Evolutionary conservation across 805 yeast genomes (phyloP).

Genomic region (Myxozyma monticola): DNA sequence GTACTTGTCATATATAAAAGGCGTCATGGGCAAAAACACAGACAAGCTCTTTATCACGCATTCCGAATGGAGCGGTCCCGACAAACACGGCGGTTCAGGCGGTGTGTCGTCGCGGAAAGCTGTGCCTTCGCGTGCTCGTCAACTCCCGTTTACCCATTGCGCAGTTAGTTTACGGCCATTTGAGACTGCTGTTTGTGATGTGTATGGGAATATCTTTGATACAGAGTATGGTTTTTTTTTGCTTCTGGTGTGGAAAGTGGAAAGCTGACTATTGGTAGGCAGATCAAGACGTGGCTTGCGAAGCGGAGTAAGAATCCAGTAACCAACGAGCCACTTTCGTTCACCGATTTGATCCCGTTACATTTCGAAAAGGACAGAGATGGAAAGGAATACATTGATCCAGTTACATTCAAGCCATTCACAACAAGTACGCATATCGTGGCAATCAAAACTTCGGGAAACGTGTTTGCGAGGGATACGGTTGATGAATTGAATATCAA

Average conservation of each 20-base stretch:
- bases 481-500: constrained; percentile 35
- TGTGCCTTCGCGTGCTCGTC: constrained; percentile 12
- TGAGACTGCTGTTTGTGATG: constrained; percentile 34
- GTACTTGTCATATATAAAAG: no score
- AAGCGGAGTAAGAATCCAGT: constrained; percentile 37
- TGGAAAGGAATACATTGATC: constrained; percentile 37
- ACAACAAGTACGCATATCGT: constrained; percentile 35
- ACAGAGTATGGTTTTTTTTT: constrained; percentile 18
- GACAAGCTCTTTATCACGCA: constrained; percentile 42
- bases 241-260: not conserved
- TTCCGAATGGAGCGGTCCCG: constrained; percentile 39
- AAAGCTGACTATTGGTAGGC: constrained; percentile 12
- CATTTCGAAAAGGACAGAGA: constrained; percentile 32
- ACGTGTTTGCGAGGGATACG: constrained; percentile 38
- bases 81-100: constrained; percentile 35
- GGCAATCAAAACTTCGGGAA: constrained; percentile 35
- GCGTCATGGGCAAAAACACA: constrained; percentile 42
- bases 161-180: constrained; percentile 37
- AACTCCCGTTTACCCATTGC: constrained; percentile 39
- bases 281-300: constrained; percentile 35
- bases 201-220: constrained; percentile 39
- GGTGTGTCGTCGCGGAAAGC: constrained; percentile 28
- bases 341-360: constrained; percentile 33
- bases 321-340: constrained; percentile 33
- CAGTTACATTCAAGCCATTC: constrained; percentile 39